Conservation (phyloP, 371 early-diverging fungal species). For the Mortierella sp. region DNA sequence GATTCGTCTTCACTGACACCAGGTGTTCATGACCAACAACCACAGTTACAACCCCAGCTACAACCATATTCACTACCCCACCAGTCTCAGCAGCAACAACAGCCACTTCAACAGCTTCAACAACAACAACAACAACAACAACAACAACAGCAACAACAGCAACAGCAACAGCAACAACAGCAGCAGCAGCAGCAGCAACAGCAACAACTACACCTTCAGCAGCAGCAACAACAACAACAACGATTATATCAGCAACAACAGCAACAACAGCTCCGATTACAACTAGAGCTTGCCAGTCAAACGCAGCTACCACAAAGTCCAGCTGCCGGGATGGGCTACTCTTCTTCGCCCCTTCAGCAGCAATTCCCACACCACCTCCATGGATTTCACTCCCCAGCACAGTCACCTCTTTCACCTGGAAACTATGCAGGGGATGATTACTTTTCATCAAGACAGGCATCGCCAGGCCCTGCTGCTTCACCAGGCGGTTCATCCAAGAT, state of each 20-base stretch:
- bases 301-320: conserved; percentile 41
- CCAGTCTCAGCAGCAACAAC: conserved; percentile 12
- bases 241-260: conserved; percentile 34
- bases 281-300: conserved; percentile 34
- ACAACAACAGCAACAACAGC: conserved; percentile 26
- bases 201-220: conserved; percentile 19
- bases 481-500: conserved; percentile 39
- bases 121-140: conserved; percentile 28
- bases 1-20: conserved; percentile 2
- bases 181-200: conserved; percentile 10
- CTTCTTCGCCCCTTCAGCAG: conserved; percentile 19
- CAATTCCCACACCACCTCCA: conserved; percentile 32
- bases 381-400: conserved; percentile 36
- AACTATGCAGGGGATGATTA: conserved; percentile 40
- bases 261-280: conserved; percentile 34
- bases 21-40: conserved; percentile 13
- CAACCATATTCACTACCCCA: conserved; percentile 13
- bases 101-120: conserved; percentile 11
- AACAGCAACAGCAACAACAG: conserved; percentile 28
- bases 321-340: conserved; percentile 12
- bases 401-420: conserved; percentile 41
- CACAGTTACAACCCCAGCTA: conserved; percentile 15
- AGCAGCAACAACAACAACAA: conserved; percentile 26
- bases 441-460: conserved; percentile 37
- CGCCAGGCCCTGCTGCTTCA: conserved; percentile 37